Evolutionary conservation across 2,329 filamentous ascomycete genomes (phyloP), one percentile per base, ranked within the genome.

Genomic region (Sclerotinia trifoliorum): DNA sequence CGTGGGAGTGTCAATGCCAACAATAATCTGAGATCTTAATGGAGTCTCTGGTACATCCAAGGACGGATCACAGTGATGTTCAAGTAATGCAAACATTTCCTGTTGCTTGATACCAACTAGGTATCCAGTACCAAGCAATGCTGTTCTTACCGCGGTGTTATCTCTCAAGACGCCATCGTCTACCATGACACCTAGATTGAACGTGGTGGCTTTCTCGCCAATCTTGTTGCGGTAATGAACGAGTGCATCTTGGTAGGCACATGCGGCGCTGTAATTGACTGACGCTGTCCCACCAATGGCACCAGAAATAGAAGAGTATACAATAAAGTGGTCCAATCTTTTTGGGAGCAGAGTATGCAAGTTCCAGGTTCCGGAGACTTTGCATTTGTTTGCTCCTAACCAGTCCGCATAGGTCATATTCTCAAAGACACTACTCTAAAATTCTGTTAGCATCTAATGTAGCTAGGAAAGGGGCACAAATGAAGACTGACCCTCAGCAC

Each of bases 31-130:
- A 8, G 52, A 55, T 29, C 5, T 32, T 2, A 32, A 8, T 21
- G 52, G 26, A 55, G 17, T 55, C 2, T 10, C 1, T 17, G 52
- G 52, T 32, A 32, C 17, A n/a, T 4, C 5, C 10, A 55, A 35
- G 3, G 29, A 21, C 26, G 42, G 11, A 46, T 48, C 26, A 32
- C 42, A 49, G 10, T 49, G 19, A 46, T 46, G 42, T 32, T 63
- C 60, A 29, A 87, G 77, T 0, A 87, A 79, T 0, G 84, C 83
- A 0, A 86, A 77, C 0, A 87, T 83, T 74, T 88, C 85, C 6
- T 80, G 80, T 72, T 83, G 84, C 71, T 82, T 82, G 54, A 84
- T 82, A 0, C 83, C 39, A 81, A 70, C 83, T 79, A 2, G 69
- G 70, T 29, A 74, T 72, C 2, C 75, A 68, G 58, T 74, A 73